These are phyloP conservation scores for Suillus subalutaceus DNA, from an alignment of 768 basidiomycete species.

Conservation along the genomic window DNA sequence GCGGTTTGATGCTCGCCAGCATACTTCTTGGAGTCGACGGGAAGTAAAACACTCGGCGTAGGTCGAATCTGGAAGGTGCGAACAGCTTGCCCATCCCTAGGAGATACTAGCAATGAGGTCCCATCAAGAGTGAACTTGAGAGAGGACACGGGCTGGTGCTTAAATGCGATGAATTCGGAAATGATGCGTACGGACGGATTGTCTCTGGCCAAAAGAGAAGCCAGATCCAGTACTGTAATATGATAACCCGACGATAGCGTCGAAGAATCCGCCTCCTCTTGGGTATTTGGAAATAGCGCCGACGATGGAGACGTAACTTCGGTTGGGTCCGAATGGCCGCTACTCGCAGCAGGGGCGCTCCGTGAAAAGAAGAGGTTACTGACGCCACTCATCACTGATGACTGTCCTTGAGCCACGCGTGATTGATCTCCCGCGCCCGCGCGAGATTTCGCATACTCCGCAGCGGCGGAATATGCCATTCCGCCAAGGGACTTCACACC, in stretches of 20 bases:
- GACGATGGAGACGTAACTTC: constrained; percentile 2
- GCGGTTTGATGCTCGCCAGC: not conserved
- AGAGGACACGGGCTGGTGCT: constrained; percentile 48
- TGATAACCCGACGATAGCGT: constrained; percentile 40
- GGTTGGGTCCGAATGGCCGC: constrained; percentile 14
- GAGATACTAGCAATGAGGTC: constrained; percentile 49
- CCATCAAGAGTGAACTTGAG: constrained; percentile 59
- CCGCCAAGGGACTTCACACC: constrained; percentile 68
- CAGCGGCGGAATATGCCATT: constrained; percentile 55
- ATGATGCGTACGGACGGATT: constrained; percentile 35
- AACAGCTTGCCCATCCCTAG: constrained; percentile 57
- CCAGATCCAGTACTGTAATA: constrained; percentile 62
- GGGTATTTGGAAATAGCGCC: not conserved
- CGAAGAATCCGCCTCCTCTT: not conserved
- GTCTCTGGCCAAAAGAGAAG: constrained; percentile 30
- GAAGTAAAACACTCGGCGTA: constrained; percentile 22
- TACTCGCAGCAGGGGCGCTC: constrained; percentile 57
- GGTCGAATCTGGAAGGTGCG: constrained; percentile 50
- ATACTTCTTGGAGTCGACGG: constrained; percentile 1
- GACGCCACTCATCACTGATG: constrained; percentile 28
- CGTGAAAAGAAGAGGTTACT: constrained; percentile 55
- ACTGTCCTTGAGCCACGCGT: constrained; percentile 15
- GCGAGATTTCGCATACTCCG: constrained; percentile 42
- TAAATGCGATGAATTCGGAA: constrained; percentile 52
- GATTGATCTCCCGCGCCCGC: constrained; percentile 23